phyloP scores from a whole-genome alignment of 2,329 filamentous ascomycete genomes.

The Xylariaceae sp. region DNA sequence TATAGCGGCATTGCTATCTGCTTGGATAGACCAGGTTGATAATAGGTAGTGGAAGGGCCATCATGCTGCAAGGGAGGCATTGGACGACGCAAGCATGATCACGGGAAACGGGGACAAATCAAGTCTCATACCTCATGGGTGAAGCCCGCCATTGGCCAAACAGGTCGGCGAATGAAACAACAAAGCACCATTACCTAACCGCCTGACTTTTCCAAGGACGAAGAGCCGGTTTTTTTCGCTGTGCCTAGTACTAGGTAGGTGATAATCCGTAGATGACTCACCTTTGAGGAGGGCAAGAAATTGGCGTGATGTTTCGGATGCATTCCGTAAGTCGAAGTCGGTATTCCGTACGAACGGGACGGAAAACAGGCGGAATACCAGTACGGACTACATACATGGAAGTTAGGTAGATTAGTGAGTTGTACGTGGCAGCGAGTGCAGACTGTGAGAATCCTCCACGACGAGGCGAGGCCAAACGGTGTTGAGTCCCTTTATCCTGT shows the following conservation, averaged over 20 bases:
- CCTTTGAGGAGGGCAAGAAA: neutral
- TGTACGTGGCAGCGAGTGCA: neutral
- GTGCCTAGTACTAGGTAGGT: too few species aligned
- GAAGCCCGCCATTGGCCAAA: neutral
- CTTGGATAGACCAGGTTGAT: slow-evolving; percentile 4
- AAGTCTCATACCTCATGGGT: neutral
- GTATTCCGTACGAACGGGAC: neutral
- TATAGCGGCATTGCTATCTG: slow-evolving; percentile 6
- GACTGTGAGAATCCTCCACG: neutral
- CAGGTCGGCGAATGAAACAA: neutral
- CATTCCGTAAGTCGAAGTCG: neutral
- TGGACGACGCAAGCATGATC: slow-evolving; percentile 15
- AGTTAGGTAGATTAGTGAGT: too few species aligned
- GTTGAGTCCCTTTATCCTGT: neutral
- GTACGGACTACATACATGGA: too few species aligned
- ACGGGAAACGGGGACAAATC: slow-evolving; percentile 2
- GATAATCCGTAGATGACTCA: too few species aligned
- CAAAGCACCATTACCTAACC: neutral
- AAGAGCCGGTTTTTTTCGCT: too few species aligned
- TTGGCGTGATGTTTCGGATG: neutral
- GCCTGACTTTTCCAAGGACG: neutral
- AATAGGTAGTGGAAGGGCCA: too few species aligned
- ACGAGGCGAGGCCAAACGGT: neutral
- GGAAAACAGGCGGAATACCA: neutral
- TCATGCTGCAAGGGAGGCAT: neutral